phyloP scores from a whole-genome alignment of 176 grass and related monocot species.

The Guadua angustifolia region DNA sequence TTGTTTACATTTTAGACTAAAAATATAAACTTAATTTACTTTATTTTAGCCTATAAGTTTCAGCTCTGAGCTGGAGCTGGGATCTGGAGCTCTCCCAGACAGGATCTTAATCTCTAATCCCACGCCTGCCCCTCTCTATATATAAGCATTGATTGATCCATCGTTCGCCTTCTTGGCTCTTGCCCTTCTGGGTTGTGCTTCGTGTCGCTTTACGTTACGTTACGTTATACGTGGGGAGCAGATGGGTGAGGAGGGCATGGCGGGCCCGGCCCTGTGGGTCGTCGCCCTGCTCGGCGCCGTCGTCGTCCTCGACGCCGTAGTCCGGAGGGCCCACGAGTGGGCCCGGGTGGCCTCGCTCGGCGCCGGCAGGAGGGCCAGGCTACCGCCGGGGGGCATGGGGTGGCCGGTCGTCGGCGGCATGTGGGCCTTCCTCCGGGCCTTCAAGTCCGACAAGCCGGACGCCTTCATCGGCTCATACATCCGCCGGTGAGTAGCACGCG shows the following conservation, averaged over 20 bases:
- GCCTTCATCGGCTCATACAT: slow-evolving; percentile 74
- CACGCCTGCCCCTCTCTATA: no score
- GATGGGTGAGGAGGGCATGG: not conserved
- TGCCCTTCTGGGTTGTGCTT: no score
- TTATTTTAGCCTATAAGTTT: no score
- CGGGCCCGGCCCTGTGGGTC: not conserved
- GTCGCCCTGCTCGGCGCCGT: not conserved
- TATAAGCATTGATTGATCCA: not conserved
- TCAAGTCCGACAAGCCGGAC: slow-evolving; percentile 78
- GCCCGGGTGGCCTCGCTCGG: slow-evolving; percentile 48
- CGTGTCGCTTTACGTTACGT: not conserved
- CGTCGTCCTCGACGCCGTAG: not conserved
- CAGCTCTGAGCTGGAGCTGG: no score
- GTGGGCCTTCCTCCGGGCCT: slow-evolving; percentile 80
- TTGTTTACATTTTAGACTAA: no score
- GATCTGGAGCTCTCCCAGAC: no score
- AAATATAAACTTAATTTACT: no score
- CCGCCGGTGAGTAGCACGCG: slow-evolving; percentile 47
- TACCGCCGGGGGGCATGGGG: slow-evolving; percentile 91
- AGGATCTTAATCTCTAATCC: no score
- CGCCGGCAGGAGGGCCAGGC: slow-evolving; percentile 19
- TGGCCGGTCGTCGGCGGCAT: slow-evolving; percentile 89
- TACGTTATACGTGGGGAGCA: no score
- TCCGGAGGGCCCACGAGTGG: slow-evolving; percentile 58
- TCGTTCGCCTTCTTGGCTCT: not conserved